Conservation (phyloP, 768 basidiomycete genomes). For the Solioccasus polychromus region DNA sequence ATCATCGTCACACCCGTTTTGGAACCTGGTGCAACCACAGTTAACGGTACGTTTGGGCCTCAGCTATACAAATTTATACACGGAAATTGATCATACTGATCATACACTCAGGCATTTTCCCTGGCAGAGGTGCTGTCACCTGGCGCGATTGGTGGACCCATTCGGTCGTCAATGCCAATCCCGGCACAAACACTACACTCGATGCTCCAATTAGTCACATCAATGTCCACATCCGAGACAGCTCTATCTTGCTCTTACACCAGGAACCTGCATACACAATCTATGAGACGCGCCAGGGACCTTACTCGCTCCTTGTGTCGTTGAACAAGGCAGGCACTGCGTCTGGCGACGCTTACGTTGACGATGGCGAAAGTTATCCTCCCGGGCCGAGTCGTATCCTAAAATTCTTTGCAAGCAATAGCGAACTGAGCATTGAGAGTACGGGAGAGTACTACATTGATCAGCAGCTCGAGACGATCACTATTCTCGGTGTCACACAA, state of each 20-base stretch:
- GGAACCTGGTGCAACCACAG: slow-evolving; percentile 61
- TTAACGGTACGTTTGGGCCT: slow-evolving; percentile 47
- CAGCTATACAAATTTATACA: too few relatives aligned
- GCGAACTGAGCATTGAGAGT: slow-evolving; percentile 37
- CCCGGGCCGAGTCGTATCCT: slow-evolving; percentile 51
- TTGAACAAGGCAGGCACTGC: slow-evolving; percentile 47
- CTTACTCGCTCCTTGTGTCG: slow-evolving; percentile 62
- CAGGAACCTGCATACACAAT: slow-evolving; percentile 64
- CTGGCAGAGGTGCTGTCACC: slow-evolving; percentile 52
- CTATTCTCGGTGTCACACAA: slow-evolving; percentile 51
- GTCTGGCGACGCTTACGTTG: slow-evolving; percentile 60
- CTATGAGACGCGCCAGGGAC: slow-evolving; percentile 59
- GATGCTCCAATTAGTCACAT: slow-evolving; percentile 70
- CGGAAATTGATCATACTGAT: not conserved
- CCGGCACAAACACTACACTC: slow-evolving; percentile 46
- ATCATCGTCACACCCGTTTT: slow-evolving; percentile 78
- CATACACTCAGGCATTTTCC: slow-evolving; percentile 51
- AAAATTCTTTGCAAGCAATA: slow-evolving; percentile 38
- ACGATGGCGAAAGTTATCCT: slow-evolving; percentile 64
- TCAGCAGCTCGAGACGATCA: slow-evolving; percentile 50
- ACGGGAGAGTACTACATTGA: slow-evolving; percentile 31
- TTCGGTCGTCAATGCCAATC: slow-evolving; percentile 43
- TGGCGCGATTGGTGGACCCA: slow-evolving; percentile 81
- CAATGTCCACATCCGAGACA: slow-evolving; percentile 72
- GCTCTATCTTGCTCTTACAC: slow-evolving; percentile 65